phyloP scores from a whole-genome alignment of 177 flowering plant genomes.

The Vitis hybrid region DNA sequence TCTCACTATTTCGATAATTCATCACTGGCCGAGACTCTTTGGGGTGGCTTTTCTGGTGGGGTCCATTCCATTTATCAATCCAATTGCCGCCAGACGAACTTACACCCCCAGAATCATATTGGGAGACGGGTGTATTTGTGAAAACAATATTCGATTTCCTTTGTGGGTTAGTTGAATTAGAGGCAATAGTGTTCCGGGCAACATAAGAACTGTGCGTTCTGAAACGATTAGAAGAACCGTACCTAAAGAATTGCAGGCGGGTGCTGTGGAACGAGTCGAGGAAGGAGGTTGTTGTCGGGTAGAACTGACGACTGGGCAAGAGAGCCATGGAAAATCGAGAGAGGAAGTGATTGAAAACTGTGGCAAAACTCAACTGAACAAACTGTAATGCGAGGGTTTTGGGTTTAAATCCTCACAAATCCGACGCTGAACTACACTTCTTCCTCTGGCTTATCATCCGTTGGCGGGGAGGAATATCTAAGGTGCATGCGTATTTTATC shows the following conservation, averaged over 20 bases:
- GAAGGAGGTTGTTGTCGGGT: conserved; percentile 34
- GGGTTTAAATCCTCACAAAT: too few species aligned
- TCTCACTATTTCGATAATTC: conserved; percentile 39
- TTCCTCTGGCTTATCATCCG: too few species aligned
- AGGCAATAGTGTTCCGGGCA: conserved; percentile 1
- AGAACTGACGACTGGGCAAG: conserved; percentile 42
- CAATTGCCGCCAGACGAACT: conserved; percentile 29
- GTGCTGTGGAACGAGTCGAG: conserved; percentile 44
- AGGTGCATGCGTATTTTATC: too few species aligned
- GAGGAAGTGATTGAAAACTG: too few species aligned
- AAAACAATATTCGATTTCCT: conserved; percentile 25
- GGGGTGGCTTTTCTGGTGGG: conserved; percentile 29
- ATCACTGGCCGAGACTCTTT: conserved; percentile 43
- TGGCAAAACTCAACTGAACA: background rate
- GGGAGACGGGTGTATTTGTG: conserved; percentile 14
- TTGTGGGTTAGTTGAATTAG: conserved; percentile 23
- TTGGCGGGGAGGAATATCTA: too few species aligned
- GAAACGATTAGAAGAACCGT: conserved; percentile 25
- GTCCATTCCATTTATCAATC: conserved; percentile 64
- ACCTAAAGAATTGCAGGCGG: conserved; percentile 40
- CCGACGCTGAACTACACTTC: too few species aligned
- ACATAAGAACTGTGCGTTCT: conserved; percentile 20
- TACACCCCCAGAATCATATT: background rate
- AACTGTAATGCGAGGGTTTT: too few species aligned
- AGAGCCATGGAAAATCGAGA: conserved; percentile 29